Evolutionary conservation across 169 alveolate genomes (phyloP), one percentile per base, ranked within the genome.

Genomic region (Plasmodium blacklocki): DNA sequence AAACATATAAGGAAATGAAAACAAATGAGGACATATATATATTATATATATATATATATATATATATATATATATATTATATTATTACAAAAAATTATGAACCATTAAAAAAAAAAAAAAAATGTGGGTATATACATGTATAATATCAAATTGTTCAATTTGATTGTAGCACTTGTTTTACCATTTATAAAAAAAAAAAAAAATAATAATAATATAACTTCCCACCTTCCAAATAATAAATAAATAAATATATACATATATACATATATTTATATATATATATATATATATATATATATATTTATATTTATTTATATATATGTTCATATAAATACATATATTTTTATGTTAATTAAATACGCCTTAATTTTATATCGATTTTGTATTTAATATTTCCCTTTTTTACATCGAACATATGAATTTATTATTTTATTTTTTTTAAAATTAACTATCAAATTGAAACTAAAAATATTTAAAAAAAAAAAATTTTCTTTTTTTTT

Each of bases 91-190:
- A n/a, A 23, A 23, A 23, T 32, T 32, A 32, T 32, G 45, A 6
- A 5, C 7, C 45, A 32, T 56, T 56, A 56, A 56, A 52, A 56
- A 12, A 14, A 56, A 15, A 56, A 56, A 56, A 15, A 6, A 15
- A 15, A 56, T 12, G 21, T 12, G 18, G 15, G 6, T 56, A 15
- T 56, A 52, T 52, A 52, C 18, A 52, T 71, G 39, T 21, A 59
- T 71, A 49, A n/a, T 14, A 19, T 72, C 18, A 72, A 52, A 39
- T 18, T 72, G 47, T 15, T 32, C 14, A 49, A 56, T 32, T 45
- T 39, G 21, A 8, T 56, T 56, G 21, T 11, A 8, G 15, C 9
- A 9, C 19, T 19, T 47, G 54, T 56, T 19, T 62, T 23, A 47
- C 9, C 39, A 14, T 50, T 52, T 18, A 72, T 12, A 7, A 7